Conservation (phyloP, 176 grass and related monocot species). For the Juncus inflexus region DNA sequence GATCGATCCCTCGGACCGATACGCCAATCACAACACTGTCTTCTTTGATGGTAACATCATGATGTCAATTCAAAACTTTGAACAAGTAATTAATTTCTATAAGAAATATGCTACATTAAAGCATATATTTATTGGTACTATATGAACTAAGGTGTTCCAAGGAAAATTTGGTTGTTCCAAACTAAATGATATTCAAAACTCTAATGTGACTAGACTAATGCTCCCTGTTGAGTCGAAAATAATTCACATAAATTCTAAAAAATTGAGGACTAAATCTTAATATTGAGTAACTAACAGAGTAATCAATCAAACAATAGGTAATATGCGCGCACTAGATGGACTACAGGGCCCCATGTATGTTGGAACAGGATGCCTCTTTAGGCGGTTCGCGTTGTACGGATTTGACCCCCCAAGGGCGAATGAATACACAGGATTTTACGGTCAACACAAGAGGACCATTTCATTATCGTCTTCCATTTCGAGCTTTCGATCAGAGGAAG, state of each 20-base stretch:
- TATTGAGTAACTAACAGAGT: neutral
- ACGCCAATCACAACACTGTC: constrained; percentile 58
- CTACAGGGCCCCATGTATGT: constrained; percentile 57
- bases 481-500: constrained; percentile 15
- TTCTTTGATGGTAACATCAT: constrained; percentile 48
- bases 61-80: too few species aligned
- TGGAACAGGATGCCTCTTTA: constrained; percentile 49
- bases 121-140: neutral
- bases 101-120: neutral
- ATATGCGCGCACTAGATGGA: constrained; percentile 55
- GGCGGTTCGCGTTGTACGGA: constrained; percentile 45
- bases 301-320: constrained; percentile 12
- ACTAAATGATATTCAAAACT: neutral
- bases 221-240: neutral
- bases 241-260: neutral
- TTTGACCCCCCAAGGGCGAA: constrained; percentile 45
- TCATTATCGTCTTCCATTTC: neutral
- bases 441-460: constrained; percentile 35
- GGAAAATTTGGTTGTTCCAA: neutral
- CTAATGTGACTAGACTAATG: neutral
- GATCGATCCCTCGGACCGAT: constrained; percentile 56
- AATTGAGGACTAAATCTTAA: constrained; percentile 1
- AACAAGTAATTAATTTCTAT: neutral
- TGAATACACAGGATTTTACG: constrained; percentile 43
- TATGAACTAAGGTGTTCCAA: neutral